Conservation (phyloP, 1,139 yeast species). For the Debaryomyces psychrophilus region DNA sequence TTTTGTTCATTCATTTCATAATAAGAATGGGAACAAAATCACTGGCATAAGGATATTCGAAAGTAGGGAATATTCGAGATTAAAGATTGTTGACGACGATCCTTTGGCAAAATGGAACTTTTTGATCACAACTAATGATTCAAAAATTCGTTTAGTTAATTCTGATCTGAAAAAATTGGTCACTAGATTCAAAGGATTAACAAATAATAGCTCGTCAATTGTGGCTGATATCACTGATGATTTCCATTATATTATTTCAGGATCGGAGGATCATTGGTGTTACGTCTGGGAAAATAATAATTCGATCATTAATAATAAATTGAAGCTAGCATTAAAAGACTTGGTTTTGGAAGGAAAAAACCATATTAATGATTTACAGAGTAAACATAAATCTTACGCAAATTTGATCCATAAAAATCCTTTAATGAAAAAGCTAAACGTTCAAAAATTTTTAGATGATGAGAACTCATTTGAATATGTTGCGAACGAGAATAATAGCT, state of each 20-base stretch:
- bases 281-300: conserved; percentile 68
- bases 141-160: conserved; percentile 70
- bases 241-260: conserved; percentile 52
- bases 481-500: conserved; percentile 54
- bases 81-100: conserved; percentile 16
- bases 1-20: conserved; percentile 30
- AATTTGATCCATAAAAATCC: conserved; percentile 38
- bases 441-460: conserved; percentile 29
- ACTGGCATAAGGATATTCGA: conserved; percentile 44
- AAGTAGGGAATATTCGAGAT: conserved; percentile 17
- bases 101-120: conserved; percentile 38
- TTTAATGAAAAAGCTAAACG: conserved; percentile 29
- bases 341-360: conserved; percentile 39
- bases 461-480: conserved; percentile 29
- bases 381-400: conserved; percentile 36
- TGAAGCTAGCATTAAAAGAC: conserved; percentile 39
- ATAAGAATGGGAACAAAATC: conserved; percentile 40
- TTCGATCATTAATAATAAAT: conserved; percentile 39
- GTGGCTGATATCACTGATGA: conserved; percentile 67
- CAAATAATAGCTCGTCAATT: conserved; percentile 71
- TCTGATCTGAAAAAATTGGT: conserved; percentile 59
- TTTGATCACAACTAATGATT: conserved; percentile 76
- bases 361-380: conserved; percentile 35
- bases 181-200: conserved; percentile 72
- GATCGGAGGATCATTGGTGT: conserved; percentile 71